Conservation (phyloP, 192 early-diverging fungal genomes). For the Dissophora ornata region DNA sequence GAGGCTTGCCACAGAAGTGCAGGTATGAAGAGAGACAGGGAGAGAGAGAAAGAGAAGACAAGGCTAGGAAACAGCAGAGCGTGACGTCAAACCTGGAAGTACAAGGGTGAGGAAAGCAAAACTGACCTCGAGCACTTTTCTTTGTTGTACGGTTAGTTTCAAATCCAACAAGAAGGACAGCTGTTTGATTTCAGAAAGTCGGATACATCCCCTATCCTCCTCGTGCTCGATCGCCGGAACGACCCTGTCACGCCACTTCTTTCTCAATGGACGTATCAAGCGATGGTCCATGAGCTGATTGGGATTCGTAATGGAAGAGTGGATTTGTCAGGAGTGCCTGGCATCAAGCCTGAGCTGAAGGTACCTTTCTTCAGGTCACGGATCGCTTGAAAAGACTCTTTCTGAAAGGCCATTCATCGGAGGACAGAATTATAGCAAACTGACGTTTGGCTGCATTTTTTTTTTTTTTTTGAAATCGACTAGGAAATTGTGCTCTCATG, state of each 20-base stretch:
- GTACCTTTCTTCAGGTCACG: conserved; percentile 54
- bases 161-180: conserved; percentile 78
- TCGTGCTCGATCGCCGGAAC: conserved; percentile 93
- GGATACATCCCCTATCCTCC: conserved; percentile 86
- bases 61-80: background rate
- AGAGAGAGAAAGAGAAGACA: background rate
- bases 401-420: too few species aligned
- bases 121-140: background rate
- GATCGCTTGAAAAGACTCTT: too few species aligned
- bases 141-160: conserved; percentile 61
- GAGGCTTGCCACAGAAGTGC: conserved; percentile 83
- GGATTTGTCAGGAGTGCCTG: conserved; percentile 87
- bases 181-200: conserved; percentile 84
- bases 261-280: conserved; percentile 98
- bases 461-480: background rate
- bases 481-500: conserved; percentile 90
- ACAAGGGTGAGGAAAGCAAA: too few species aligned
- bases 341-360: conserved; percentile 83
- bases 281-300: conserved; percentile 96
- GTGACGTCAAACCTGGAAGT: too few species aligned
- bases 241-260: conserved; percentile 96
- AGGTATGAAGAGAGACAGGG: conserved; percentile 56
- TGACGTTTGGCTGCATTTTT: background rate
- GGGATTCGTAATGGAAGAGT: conserved; percentile 94
- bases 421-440: background rate